Base-by-base conservation (phyloP, 257 asterid species). In the Galeopsis tetrahit region DNA sequence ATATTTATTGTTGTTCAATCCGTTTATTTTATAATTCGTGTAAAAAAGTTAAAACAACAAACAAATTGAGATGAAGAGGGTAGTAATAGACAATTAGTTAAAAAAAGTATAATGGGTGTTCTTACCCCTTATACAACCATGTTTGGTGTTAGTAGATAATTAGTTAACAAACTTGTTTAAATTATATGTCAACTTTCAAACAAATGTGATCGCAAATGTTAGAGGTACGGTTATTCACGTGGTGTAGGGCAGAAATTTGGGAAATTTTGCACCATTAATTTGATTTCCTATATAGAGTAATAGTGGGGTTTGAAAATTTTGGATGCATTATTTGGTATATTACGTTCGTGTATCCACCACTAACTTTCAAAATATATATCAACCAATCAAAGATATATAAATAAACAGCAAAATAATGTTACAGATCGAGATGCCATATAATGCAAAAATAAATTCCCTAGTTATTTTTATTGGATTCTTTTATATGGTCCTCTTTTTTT, bases 161-260 rank as follows among this genome's bases (percentile, higher is more conserved):
- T n/a, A n/a, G n/a, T n/a, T n/a, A n/a, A n/a, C n/a, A n/a, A n/a
- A n/a, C n/a, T n/a, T n/a, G n/a, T n/a, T n/a, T n/a, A n/a, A n/a
- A n/a, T n/a, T n/a, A n/a, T n/a, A n/a, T n/a, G n/a, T n/a, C n/a
- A n/a, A n/a, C n/a, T n/a, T n/a, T n/a, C n/a, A n/a, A n/a, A n/a
- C 21, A 68, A 68, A 0, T 60, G 53, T 11, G 32, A 56, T 36
- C 31, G 17, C 5, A 48, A 48, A 72, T 13, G 40, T 48, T 46
- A 46, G 68, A 17, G 40, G 6, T 57, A 14, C 7, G 9, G 56
- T 72, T 66, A 68, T 32, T 68, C 82, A 78, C 70, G 75, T 73
- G 75, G 75, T 60, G 82, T 55, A 17, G 51, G 78, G 48, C 82
- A 78, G 75, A 78, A 60, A 58, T 59, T 68, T 71, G 66, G 70